phyloP scores from a whole-genome alignment of 129 eudicot genomes.

The Flaveria trinervia region DNA sequence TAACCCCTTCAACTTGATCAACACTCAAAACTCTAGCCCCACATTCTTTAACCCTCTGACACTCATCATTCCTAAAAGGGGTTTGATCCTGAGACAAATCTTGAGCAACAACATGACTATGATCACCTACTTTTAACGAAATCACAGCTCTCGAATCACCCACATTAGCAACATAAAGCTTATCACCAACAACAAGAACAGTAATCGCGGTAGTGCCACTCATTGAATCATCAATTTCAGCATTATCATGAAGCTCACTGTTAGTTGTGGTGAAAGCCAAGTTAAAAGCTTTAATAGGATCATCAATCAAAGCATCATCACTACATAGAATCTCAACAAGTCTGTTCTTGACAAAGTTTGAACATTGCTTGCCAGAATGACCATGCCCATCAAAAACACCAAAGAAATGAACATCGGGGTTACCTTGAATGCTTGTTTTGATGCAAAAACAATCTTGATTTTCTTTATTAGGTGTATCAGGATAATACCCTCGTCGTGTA shows the following conservation, averaged over 20 bases:
- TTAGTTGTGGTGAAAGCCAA: constrained; percentile 60
- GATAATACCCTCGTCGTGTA: constrained; percentile 78
- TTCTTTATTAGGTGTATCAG: constrained; percentile 79
- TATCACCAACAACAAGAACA: constrained; percentile 74
- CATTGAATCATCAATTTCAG: constrained; percentile 83
- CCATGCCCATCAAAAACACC: constrained; percentile 99
- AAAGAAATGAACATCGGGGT: constrained; percentile 84
- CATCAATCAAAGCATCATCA: constrained; percentile 60
- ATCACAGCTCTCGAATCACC: constrained; percentile 97
- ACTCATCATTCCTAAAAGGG: constrained; percentile 87
- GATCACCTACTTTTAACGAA: constrained; percentile 60
- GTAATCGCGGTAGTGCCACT: constrained; percentile 98
- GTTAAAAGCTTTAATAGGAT: constrained; percentile 73
- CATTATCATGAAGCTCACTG: constrained; percentile 64
- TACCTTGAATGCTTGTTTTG: constrained; percentile 64
- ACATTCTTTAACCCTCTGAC: constrained; percentile 75
- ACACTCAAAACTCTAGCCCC: constrained; percentile 98
- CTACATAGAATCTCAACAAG: constrained; percentile 58
- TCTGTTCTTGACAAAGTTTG: constrained; percentile 65
- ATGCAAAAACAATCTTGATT: constrained; percentile 85
- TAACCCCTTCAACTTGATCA: constrained; percentile 97
- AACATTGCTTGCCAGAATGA: constrained; percentile 66
- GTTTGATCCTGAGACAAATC: constrained; percentile 90
- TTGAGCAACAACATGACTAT: constrained; percentile 49
- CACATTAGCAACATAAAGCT: constrained; percentile 84